Evolutionary conservation across 192 early-diverging fungal genomes (phyloP).

Genomic region (Coemansia sp.): DNA sequence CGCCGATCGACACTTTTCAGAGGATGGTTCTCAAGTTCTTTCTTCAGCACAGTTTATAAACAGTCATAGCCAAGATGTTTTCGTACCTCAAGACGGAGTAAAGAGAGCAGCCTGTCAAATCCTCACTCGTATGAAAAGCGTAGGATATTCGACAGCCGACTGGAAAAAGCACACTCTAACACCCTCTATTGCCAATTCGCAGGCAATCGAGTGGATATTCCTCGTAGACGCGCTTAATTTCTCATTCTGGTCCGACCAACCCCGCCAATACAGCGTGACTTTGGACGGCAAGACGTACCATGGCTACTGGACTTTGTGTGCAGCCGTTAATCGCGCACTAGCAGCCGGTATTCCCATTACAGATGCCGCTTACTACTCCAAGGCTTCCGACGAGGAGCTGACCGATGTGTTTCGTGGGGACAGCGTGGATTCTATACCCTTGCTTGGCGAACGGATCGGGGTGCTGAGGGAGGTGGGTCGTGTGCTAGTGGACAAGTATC

Average conservation of each 20-base stretch:
- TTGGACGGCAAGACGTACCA: conserved; percentile 63
- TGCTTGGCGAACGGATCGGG: conserved; percentile 64
- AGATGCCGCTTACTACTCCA: conserved; percentile 59
- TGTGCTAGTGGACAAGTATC: conserved; percentile 66
- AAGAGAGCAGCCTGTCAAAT: conserved; percentile 62
- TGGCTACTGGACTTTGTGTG: conserved; percentile 86
- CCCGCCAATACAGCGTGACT: conserved; percentile 63
- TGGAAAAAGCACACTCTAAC: conserved; percentile 69
- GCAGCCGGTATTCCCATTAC: conserved; percentile 67
- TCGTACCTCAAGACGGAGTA: conserved; percentile 60
- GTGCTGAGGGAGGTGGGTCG: conserved; percentile 71
- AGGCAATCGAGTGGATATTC: conserved; percentile 80
- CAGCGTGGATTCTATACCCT: conserved; percentile 60
- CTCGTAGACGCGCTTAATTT: conserved; percentile 84
- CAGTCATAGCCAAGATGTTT: conserved; percentile 66
- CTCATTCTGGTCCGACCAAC: conserved; percentile 76
- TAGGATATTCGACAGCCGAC: conserved; percentile 63
- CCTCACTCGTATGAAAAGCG: conserved; percentile 63
- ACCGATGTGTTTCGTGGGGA: conserved; percentile 68
- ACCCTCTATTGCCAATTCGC: conserved; percentile 62
- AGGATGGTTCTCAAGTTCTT: conserved; percentile 29
- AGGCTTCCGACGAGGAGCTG: conserved; percentile 49
- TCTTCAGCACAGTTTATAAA: conserved; percentile 44
- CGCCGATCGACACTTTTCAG: background rate
- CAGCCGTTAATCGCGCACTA: conserved; percentile 72